Base-by-base conservation (phyloP, 1,139 yeast species). In the Geotrichum carabidarum region DNA sequence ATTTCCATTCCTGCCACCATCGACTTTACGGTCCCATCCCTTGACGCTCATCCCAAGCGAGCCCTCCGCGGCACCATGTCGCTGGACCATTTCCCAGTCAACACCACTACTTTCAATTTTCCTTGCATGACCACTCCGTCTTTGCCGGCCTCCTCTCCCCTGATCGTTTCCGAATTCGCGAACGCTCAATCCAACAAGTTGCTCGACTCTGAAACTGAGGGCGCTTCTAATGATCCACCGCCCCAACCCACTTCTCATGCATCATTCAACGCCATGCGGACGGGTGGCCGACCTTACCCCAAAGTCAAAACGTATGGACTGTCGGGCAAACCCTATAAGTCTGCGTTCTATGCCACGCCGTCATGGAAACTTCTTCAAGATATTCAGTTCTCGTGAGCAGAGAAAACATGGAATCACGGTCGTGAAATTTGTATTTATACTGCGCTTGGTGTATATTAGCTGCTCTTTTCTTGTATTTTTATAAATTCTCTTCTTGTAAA, bases 361-460 rank as follows among this genome's bases (percentile, higher is more conserved):
- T 48, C 51, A 4, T 52, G 55, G 55, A 52, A 52, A 32, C 45
- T 52, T 6, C 22, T 52, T 27, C 55, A 52, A 32, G 38, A 49
- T 35, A 48, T 52, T 8, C 51, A 52, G 36, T 27, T 12, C 15
- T 37, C 27, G 27, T 22, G 27, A 22, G 5, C 3, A 22, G 4
- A 22, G 27, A 22, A 22, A 22, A 3, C 27, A 22, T 3, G 27
- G 27, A 22, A 22, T 22, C 27, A 22, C 3, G 27, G 27, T 22
- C 27, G 27, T 5, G 27, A 3, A 3, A 22, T 22, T 22, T 22
- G 27, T 22, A 3, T 22, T 22, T 22, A 3, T 3, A 22, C 27
- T 22, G 27, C 27, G 27, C 27, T 22, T 22, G 27, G 27, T 22
- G 27, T 22, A 22, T 22, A 22, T 22, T 3, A 22, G 27, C 27